Percentiles rank a stretch among this genome's conserved stretches.
Conservation (phyloP, 2,329 filamentous ascomycete species). For the Pseudocercospora fijiensis region DNA sequence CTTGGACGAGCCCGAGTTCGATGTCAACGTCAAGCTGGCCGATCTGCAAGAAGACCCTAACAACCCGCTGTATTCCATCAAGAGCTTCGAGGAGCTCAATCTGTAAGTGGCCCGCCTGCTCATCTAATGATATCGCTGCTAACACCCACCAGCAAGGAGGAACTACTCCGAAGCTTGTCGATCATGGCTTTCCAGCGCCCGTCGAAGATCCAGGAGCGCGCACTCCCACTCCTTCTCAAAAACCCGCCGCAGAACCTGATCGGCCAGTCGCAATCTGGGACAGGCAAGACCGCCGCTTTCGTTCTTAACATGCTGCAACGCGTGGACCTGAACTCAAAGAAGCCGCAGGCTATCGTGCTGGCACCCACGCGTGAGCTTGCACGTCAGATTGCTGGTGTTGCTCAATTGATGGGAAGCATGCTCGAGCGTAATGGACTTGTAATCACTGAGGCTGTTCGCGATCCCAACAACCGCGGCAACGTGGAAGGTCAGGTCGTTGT, state of each 20-base stretch:
- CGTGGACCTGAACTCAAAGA: conserved; percentile 68
- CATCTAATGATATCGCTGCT: neutral
- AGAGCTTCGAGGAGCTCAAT: conserved; percentile 79
- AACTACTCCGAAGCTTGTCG: conserved; percentile 74
- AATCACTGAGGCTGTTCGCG: conserved; percentile 79
- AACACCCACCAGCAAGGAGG: conserved; percentile 47
- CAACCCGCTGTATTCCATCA: conserved; percentile 82
- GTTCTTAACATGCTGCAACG: conserved; percentile 88
- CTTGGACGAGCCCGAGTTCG: conserved; percentile 69
- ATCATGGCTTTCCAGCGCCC: conserved; percentile 88
- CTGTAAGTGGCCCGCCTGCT: conserved; percentile 61
- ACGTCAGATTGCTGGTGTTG: conserved; percentile 86
- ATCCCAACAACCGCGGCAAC: conserved; percentile 66
- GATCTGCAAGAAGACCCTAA: conserved; percentile 83
- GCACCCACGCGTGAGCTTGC: conserved; percentile 93
- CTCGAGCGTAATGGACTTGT: conserved; percentile 63
- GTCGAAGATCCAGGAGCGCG: conserved; percentile 96
- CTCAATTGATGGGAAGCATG: conserved; percentile 80
- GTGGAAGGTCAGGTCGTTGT: conserved; percentile 80
- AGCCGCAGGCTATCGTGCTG: conserved; percentile 83
- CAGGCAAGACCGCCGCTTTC: conserved; percentile 96
- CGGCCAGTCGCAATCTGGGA: conserved; percentile 98
- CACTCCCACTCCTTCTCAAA: conserved; percentile 81
- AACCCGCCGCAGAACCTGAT: conserved; percentile 93
- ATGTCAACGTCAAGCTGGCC: conserved; percentile 89